Conservation (phyloP, 352 stramenopile genomes). For the Phytophthora melonis region DNA sequence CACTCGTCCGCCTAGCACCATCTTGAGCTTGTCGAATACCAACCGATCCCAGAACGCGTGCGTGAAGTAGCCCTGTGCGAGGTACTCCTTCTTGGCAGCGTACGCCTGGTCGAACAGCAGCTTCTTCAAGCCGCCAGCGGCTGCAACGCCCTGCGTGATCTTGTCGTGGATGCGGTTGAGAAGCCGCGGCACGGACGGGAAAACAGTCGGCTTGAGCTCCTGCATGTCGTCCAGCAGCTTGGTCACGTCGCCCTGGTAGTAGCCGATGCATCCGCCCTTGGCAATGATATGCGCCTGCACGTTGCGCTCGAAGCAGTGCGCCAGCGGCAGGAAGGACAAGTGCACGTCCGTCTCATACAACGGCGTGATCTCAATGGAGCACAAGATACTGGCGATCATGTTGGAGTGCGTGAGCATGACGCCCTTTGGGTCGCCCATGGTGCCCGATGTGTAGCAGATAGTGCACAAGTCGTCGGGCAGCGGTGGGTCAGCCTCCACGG, state of each 20-base stretch:
- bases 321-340: conserved; percentile 95
- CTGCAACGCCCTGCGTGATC: conserved; percentile 73
- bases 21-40: conserved; percentile 95
- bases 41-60: conserved; percentile 92
- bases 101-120: conserved; percentile 91
- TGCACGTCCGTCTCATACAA: conserved; percentile 53
- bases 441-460: conserved; percentile 76
- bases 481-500: conserved; percentile 56
- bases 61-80: conserved; percentile 50
- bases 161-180: conserved; percentile 97
- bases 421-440: conserved; percentile 59
- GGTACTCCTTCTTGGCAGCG: conserved; percentile 71
- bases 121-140: conserved; percentile 88
- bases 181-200: conserved; percentile 93
- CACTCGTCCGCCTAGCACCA: conserved; percentile 87
- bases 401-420: conserved; percentile 64
- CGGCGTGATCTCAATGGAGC: conserved; percentile 40
- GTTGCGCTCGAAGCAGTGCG: conserved; percentile 95
- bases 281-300: conserved; percentile 64
- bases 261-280: conserved; percentile 88
- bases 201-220: conserved; percentile 91
- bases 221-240: conserved; percentile 93
- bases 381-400: conserved; percentile 44
- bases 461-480: conserved; percentile 43
- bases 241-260: conserved; percentile 90